These are phyloP conservation scores for Euphorbia tirucalli DNA, from an alignment of 345 rosid species.

Conservation along the genomic window DNA sequence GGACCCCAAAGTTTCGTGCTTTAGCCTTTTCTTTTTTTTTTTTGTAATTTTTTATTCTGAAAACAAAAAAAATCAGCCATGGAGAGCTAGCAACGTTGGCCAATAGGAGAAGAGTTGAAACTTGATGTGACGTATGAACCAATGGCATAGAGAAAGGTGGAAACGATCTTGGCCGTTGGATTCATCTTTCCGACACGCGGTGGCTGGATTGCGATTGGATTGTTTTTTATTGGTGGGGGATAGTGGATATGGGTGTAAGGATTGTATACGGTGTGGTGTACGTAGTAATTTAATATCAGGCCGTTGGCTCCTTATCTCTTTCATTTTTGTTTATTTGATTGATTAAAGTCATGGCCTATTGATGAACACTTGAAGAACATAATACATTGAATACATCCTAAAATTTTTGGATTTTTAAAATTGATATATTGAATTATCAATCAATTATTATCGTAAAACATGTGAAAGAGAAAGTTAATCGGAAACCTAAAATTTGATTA, in stretches of 20 bases:
- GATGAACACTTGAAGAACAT: not conserved
- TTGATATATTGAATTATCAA: too few species aligned
- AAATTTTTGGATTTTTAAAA: too few species aligned
- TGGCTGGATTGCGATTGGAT: conserved; percentile 12
- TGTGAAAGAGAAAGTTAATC: too few species aligned
- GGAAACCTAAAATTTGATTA: too few species aligned
- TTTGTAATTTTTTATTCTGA: not conserved
- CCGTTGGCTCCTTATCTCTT: too few species aligned
- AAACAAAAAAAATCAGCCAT: conserved; percentile 22
- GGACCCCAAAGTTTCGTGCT: conserved; percentile 22
- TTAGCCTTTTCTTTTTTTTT: conserved; percentile 1
- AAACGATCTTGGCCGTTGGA: conserved; percentile 29
- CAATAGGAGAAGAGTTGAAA: conserved; percentile 32
- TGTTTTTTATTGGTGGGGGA: conserved; percentile 1
- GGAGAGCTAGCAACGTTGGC: conserved; percentile 50
- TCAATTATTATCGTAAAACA: too few species aligned
- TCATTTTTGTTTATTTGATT: too few species aligned
- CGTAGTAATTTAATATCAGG: too few species aligned
- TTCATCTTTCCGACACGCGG: conserved; percentile 26
- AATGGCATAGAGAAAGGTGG: conserved; percentile 44
- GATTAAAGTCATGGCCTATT: too few species aligned
- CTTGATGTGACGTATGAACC: conserved; percentile 36
- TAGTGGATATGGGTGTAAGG: not conserved
- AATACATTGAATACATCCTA: too few species aligned
- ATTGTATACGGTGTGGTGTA: not conserved